Percentiles rank a stretch among this genome's conserved stretches.
Conservation (phyloP, 768 basidiomycete species). For the Kwoniella heveanensis region DNA sequence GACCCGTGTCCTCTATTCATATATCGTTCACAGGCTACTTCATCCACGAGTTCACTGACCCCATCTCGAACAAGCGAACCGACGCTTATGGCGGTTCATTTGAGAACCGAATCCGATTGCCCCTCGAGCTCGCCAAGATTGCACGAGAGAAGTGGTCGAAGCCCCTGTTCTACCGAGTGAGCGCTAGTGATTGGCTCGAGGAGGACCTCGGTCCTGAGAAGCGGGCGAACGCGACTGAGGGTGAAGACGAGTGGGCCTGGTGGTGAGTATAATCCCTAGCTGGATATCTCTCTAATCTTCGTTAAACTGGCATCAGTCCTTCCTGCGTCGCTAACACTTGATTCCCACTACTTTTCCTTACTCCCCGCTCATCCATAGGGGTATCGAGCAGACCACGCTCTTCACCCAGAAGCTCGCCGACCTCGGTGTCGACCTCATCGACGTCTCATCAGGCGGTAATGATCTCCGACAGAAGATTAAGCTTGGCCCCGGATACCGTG, state of each 20-base stretch:
- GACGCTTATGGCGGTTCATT: conserved; percentile 75
- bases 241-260: conserved; percentile 51
- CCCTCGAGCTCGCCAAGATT: conserved; percentile 63
- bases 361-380: conserved; percentile 58
- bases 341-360: too few species aligned
- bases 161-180: conserved; percentile 73
- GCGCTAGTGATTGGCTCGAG: conserved; percentile 69
- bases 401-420: conserved; percentile 64
- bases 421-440: conserved; percentile 74
- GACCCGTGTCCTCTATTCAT: too few species aligned
- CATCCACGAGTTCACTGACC: conserved; percentile 65
- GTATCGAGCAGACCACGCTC: conserved; percentile 72
- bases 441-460: conserved; percentile 71
- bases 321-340: neutral
- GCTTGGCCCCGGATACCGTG: conserved; percentile 51
- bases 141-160: conserved; percentile 67
- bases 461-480: conserved; percentile 66
- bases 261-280: too few species aligned
- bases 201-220: conserved; percentile 63
- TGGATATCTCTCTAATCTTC: too few species aligned
- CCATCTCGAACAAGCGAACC: conserved; percentile 70
- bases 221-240: conserved; percentile 30
- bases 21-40: conserved; percentile 48
- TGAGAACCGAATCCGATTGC: conserved; percentile 71
- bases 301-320: too few species aligned